Base-by-base conservation (phyloP, 73 alveolate species). In the Halteria grandinella region DNA sequence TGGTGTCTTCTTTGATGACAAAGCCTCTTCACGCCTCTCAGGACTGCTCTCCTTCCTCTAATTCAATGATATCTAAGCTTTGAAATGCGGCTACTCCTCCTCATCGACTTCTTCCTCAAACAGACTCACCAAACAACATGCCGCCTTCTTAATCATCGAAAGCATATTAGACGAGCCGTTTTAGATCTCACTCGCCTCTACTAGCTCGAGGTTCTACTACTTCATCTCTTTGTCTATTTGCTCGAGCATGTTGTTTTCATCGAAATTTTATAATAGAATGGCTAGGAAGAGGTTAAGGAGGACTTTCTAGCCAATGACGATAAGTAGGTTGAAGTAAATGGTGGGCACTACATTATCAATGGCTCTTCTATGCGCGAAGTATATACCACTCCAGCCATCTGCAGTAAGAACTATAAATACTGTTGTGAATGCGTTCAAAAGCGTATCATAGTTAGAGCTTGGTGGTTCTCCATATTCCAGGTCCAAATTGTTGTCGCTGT, bases 201-300 rank as follows among this genome's bases (percentile, higher is more conserved):
- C 20, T 45, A 1, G 11, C 3, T 66, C 80, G 23, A 29, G 12
- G 1, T 3, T 10, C 18, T 31, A 21, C 47, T 11, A 39, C 10
- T 66, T 21, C 24, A 44, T 25, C 29, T 66, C 8, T 2, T 66
- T 66, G 23, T 66, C 28, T 7, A 66, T 44, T 18, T 66, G 69
- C 47, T 66, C 18, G 28, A 45, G 29, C 29, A 44, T 15, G 31
- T 63, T 33, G n/a, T 75, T 83, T 24, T 86, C 75, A 59, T 72
- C 91, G 40, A 86, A 86, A 36, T 80, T 69, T 31, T 78, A 84
- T 40, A 86, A 28, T 24, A 86, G 79, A 54, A 86, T 81, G 15
- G 95, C 95, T 41, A 82, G 48, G 69, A 82, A 82, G 15, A 82
- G 64, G 47, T 75, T 82, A 5, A 82, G 76, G 14, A 82, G 43